Conservation (phyloP, 2,329 filamentous ascomycete species). For the Cercospora beticola region DNA sequence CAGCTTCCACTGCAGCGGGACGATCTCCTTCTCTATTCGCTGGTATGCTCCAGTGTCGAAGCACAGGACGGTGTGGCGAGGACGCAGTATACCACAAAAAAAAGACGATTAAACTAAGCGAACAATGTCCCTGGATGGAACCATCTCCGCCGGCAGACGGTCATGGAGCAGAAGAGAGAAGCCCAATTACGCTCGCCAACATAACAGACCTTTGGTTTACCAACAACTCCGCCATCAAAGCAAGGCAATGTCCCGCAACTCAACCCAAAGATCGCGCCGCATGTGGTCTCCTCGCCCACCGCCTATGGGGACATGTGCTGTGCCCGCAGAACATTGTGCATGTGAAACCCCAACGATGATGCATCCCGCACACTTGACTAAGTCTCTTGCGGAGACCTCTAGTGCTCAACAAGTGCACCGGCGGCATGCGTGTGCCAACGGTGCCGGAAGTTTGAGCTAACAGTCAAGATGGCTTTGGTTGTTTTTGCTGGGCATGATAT, state of each 20-base stretch:
- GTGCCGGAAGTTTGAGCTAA: neutral
- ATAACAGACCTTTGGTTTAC: neutral
- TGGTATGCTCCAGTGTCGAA: neutral
- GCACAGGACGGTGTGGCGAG: neutral
- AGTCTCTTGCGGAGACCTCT: neutral
- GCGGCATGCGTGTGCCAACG: neutral
- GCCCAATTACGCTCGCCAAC: neutral
- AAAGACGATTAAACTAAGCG: neutral
- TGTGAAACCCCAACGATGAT: neutral
- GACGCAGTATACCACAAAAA: neutral
- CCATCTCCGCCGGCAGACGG: neutral
- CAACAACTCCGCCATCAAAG: neutral
- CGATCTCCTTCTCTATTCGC: neutral
- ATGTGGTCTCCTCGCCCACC: neutral
- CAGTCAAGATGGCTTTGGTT: neutral
- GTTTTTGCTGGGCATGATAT: neutral
- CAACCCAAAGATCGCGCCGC: neutral
- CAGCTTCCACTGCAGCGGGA: neutral
- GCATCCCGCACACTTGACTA: neutral
- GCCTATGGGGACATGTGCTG: neutral
- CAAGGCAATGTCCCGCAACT: neutral
- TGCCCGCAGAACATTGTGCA: neutral
- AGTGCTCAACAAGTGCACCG: neutral
- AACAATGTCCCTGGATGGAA: neutral
- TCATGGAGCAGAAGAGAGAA: neutral